A percentile compares a stretch with the other conserved stretches of the same genome.
Evolutionary conservation across 495 filamentous ascomycete genomes (phyloP).

Genomic region (Saxispiralis lemnorum): DNA sequence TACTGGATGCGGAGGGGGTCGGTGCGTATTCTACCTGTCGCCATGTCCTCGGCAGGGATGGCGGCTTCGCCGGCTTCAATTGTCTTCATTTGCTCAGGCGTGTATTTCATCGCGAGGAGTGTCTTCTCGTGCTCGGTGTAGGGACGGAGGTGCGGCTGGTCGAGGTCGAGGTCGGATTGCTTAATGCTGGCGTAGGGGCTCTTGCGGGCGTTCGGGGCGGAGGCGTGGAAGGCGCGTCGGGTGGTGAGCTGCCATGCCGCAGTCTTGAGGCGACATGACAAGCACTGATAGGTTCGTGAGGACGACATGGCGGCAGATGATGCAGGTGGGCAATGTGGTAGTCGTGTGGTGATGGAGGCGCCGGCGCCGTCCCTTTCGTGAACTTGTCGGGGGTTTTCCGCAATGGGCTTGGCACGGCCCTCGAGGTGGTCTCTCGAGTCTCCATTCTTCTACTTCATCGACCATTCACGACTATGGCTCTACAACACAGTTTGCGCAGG

Average conservation of each 20-base stretch:
- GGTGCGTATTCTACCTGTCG: conserved; percentile 41
- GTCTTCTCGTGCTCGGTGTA: conserved; percentile 56
- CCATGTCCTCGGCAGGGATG: conserved; percentile 62
- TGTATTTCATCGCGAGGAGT: conserved; percentile 47
- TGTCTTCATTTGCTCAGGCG: conserved; percentile 61
- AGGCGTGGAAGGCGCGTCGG: conserved; percentile 13
- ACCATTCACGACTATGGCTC: too few relatives aligned
- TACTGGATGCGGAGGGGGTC: conserved; percentile 62
- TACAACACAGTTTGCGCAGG: too few relatives aligned
- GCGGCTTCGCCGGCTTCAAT: conserved; percentile 72
- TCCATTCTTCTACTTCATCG: too few relatives aligned
- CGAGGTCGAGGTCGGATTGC: conserved; percentile 1
- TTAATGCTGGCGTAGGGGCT: conserved; percentile 21
- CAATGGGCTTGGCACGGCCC: too few relatives aligned
- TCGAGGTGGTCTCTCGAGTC: too few relatives aligned
- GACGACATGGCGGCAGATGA: conserved; percentile 2
- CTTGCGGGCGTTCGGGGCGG: conserved; percentile 11
- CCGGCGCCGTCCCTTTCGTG: too few relatives aligned
- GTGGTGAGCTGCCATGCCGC: neutral
- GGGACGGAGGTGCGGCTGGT: conserved; percentile 31
- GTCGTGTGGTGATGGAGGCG: too few relatives aligned
- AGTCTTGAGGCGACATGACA: conserved; percentile 9
- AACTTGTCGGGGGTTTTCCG: neutral
- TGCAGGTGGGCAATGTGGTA: too few relatives aligned
- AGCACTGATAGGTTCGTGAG: conserved; percentile 12